Base-by-base conservation (phyloP, 139 green algal species). In the Chlorella sp. region DNA sequence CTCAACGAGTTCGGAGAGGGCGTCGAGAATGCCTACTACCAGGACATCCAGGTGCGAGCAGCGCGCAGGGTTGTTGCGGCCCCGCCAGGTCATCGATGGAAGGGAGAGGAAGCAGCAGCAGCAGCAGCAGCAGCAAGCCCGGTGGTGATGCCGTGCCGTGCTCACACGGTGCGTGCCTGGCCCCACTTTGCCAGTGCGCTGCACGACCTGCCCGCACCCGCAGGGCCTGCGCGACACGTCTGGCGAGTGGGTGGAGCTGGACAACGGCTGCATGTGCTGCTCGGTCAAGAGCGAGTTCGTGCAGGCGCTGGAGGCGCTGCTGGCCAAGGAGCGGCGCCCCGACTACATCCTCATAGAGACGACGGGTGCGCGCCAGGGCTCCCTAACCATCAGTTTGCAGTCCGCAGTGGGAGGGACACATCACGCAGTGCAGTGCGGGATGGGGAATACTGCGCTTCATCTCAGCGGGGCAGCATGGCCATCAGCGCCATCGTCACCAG, bases 211-310 rank as follows among this genome's bases (percentile, higher is more conserved):
- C 27, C 5, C 30, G 61, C 23, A 20, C 30, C 5, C 30, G 65
- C 65, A 72, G 67, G 27, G 35, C 67, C 29, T 72, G 64, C 49
- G 62, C 6, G 62, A 67, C 31, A 61, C 42, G 20, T 60, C 69
- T 20, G 79, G 80, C 34, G 80, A 97, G 50, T 98, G 92, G 92
- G 78, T 98, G 35, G 88, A 98, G 80, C 84, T 99, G n/a, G 85
- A 85, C 69, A 99, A 99, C 73, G 95, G 95, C 23, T 99, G 95
- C 85, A 85, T 99, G 59, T 99, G 95, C 86, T 99, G 95, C 84
- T 93, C 76, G 42, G 92, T 96, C 6, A 98, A 98, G 77, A 88
- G 80, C 55, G 87, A 95, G 72, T 95, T 99, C 80, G 77, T 99
- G 67, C 79, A 80, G 55, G 79, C 74, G 0, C 49, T 85, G 27